Evolutionary conservation across 1,284 basidiomycete species (phyloP).

Genomic region (Psilocybe mexicana): DNA sequence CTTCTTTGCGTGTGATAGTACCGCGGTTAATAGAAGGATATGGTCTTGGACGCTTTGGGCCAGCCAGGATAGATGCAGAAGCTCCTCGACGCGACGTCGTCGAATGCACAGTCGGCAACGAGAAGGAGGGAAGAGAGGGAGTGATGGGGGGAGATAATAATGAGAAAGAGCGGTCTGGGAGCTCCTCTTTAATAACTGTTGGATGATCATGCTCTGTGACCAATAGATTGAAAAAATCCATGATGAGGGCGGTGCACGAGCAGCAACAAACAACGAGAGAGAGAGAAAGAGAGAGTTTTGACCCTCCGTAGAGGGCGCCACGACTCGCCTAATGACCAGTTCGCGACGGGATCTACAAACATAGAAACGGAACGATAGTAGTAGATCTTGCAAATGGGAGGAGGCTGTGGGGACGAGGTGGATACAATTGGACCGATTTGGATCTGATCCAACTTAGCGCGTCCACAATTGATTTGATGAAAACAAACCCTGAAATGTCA

Average conservation of each 20-base stretch:
- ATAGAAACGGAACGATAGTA: slow-evolving; percentile 24
- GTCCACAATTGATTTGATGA: not conserved
- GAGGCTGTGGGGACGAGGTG: slow-evolving; percentile 28
- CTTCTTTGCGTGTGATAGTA: slow-evolving; percentile 27
- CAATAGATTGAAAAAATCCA: slow-evolving; percentile 35
- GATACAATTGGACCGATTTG: slow-evolving; percentile 7
- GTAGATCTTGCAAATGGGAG: slow-evolving; percentile 21
- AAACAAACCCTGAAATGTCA: slow-evolving; percentile 14
- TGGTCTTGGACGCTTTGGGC: slow-evolving; percentile 36
- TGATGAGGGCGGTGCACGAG: slow-evolving; percentile 44
- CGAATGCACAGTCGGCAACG: slow-evolving; percentile 24
- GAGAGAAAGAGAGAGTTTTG: slow-evolving; percentile 17
- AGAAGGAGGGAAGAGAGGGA: slow-evolving; percentile 29
- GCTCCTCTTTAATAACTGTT: slow-evolving; percentile 49
- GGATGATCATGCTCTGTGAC: slow-evolving; percentile 21
- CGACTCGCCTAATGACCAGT: slow-evolving; percentile 18
- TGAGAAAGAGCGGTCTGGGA: slow-evolving; percentile 35
- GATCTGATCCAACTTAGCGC: slow-evolving; percentile 1
- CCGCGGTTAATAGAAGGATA: slow-evolving; percentile 33
- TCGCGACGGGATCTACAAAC: slow-evolving; percentile 30
- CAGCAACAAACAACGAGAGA: slow-evolving; percentile 12
- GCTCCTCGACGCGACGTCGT: slow-evolving; percentile 30
- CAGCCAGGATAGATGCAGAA: slow-evolving; percentile 31
- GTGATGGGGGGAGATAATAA: slow-evolving; percentile 38
- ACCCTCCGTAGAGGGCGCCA: slow-evolving; percentile 11